Evolutionary conservation across 73 alveolate species (phyloP).

Genomic region (Uronychia setigera): DNA sequence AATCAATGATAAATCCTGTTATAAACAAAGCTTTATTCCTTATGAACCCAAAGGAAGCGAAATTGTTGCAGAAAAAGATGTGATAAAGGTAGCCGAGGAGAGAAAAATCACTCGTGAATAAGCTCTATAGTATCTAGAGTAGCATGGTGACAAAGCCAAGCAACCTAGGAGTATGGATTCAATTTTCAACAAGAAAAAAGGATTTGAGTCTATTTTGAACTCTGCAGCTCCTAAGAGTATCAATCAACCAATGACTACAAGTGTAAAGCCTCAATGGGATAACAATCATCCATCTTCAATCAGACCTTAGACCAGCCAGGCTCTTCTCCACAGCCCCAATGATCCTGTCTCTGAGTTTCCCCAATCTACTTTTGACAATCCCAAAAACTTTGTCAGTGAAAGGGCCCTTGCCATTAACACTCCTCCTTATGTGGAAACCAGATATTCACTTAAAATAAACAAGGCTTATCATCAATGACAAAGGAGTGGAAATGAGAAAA

Average conservation of each 20-base stretch:
- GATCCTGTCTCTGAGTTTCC: too few species aligned
- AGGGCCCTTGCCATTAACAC: neutral
- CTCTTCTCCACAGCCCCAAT: too few species aligned
- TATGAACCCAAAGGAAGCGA: neutral
- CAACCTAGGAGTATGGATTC: neutral
- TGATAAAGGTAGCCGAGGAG: neutral
- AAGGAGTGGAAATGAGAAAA: neutral
- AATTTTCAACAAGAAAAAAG: neutral
- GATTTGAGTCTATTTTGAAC: neutral
- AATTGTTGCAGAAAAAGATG: neutral
- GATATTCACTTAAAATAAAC: neutral
- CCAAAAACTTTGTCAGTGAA: neutral
- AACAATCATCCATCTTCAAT: neutral
- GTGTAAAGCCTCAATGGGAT: neutral
- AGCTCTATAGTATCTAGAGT: neutral
- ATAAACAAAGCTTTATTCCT: neutral
- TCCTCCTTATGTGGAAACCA: neutral
- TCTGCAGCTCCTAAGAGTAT: neutral
- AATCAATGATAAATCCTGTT: neutral
- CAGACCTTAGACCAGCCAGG: neutral
- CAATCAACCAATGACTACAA: too few species aligned
- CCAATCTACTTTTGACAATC: too few species aligned
- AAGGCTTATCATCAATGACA: neutral
- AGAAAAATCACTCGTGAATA: neutral
- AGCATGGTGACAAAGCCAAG: neutral